Evolutionary conservation across 2,329 filamentous ascomycete species (phyloP).

Genomic region (Fusarium sp.): DNA sequence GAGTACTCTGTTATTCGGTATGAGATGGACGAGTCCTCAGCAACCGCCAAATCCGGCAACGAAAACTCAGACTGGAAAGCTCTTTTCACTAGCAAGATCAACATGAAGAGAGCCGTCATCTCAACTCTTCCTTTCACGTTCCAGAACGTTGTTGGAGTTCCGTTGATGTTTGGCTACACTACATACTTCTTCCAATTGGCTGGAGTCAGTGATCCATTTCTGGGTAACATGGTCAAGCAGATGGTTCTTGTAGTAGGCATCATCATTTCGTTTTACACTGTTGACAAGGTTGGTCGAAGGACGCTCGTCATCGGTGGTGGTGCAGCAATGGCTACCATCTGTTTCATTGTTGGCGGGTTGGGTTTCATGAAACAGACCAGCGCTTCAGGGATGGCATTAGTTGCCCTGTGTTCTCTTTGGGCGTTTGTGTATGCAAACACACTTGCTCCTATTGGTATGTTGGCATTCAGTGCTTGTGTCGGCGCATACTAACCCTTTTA

Average conservation of each 20-base stretch:
- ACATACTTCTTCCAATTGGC: not conserved
- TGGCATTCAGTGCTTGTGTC: accelerated
- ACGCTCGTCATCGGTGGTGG: not conserved
- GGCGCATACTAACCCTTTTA: not conserved
- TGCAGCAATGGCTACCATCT: not conserved
- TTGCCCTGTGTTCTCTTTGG: not conserved
- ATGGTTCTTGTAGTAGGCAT: not conserved
- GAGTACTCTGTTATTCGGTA: not conserved
- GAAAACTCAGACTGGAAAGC: not conserved
- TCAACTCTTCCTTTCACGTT: not conserved
- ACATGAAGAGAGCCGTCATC: not conserved
- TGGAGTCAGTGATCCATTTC: not conserved
- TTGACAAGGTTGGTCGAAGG: not conserved
- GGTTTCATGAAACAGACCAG: not conserved
- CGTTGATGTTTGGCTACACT: not conserved
- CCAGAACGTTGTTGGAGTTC: not conserved
- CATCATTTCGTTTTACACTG: not conserved
- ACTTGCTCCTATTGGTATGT: not conserved
- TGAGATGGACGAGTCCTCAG: not conserved
- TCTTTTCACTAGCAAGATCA: not conserved
- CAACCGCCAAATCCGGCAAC: not conserved
- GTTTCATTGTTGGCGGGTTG: not conserved
- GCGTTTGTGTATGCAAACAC: not conserved
- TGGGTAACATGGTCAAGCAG: not conserved
- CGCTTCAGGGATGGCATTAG: not conserved